Base-by-base conservation (phyloP, 106 monocot species). In the Dioscorea dumetorum region DNA sequence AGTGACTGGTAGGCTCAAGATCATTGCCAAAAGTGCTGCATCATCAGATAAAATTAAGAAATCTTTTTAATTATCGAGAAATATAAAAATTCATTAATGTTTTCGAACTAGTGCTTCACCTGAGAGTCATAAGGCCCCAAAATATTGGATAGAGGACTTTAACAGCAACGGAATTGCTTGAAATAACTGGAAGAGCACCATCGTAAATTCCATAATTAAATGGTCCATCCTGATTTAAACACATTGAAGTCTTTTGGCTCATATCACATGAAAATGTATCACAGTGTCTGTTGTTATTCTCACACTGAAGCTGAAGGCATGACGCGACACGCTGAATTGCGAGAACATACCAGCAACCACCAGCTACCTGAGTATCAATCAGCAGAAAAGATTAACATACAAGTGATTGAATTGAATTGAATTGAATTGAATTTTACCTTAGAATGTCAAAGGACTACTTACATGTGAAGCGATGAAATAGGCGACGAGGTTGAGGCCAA, bases 401-500 rank as follows among this genome's bases (percentile, higher is more conserved):
- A 41, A 41, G 41, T 41, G 41, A 8, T 41, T 6, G 5, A 28
- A 41, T 41, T 41, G 33, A 57, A 50, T 34, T 22, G 19, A 50
- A 35, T 22, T 48, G 1, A 57, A 28, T 12, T 24, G 21, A 59
- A 59, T 2, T n/a, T 60, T 54, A 18, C 54, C 18, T 54, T 0
- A 54, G 18, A 15, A 54, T 41, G 6, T 41, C 5, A 41, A 41
- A 41, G 41, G 31, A 20, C 22, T 58, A 78, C 87, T 85, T 70
- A 95, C 95, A 81, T 95, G 95, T 53, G 95, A 91, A 18, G 95
- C 95, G 48, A 88, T 88, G 77, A 95, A 88, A 50, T 95, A 95
- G 10, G 95, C 95, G 33, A 88, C 81, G 24, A 95, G 88, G 48
- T 95, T 95, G 24, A 95, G 88, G 19, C 66, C 85, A 58, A 95